Percentiles rank a stretch among this genome's conserved stretches.
phyloP scores from a whole-genome alignment of 306 rosid genomes.

The Canavalia ensiformis region DNA sequence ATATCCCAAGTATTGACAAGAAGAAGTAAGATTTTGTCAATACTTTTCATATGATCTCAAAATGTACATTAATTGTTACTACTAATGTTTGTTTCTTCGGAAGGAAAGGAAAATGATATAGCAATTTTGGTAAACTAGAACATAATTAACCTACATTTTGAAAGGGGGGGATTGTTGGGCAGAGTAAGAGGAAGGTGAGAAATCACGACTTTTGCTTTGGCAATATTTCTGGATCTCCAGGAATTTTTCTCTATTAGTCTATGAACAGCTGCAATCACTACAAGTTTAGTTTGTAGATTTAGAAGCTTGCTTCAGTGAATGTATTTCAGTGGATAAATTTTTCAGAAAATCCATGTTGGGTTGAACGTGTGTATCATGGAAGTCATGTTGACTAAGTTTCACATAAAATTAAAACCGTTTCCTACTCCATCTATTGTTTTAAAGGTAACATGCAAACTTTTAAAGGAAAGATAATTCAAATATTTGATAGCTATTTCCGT shows the following conservation, averaged over 20 bases:
- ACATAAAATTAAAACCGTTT: slow-evolving; percentile 24
- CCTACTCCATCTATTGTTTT: slow-evolving; percentile 7
- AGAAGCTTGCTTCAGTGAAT: slow-evolving; percentile 33
- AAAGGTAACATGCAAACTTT: background rate
- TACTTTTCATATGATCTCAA: slow-evolving; percentile 32
- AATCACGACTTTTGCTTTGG: background rate
- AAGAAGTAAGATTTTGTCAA: slow-evolving; percentile 75
- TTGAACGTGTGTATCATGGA: slow-evolving; percentile 20
- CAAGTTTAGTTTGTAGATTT: slow-evolving; percentile 1
- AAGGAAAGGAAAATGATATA: slow-evolving; percentile 15
- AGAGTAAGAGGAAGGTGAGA: slow-evolving; percentile 20
- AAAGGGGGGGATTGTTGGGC: background rate
- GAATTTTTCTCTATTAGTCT: background rate
- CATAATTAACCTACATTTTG: slow-evolving; percentile 22
- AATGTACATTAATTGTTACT: slow-evolving; percentile 37
- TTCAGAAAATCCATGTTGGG: background rate
- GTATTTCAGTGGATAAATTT: slow-evolving; percentile 11
- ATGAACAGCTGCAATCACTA: background rate
- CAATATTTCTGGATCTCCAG: slow-evolving; percentile 4
- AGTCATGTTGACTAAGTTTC: slow-evolving; percentile 8
- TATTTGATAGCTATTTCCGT: background rate
- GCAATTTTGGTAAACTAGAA: slow-evolving; percentile 32
- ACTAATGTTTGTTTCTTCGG: slow-evolving; percentile 42
- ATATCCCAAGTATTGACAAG: slow-evolving; percentile 92
- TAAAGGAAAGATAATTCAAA: slow-evolving; percentile 1